A percentile compares a stretch with the other conserved stretches of the same genome.
Conservation (phyloP, 176 grass and related monocot genomes). For the Sorghum bicolor region Sorghum_bicolor_NCBIv3 NC_012874.2:69852001-69852500, state of each 20-base stretch:
- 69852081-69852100: constrained; percentile 25
- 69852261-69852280: no score
- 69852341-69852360: no score
- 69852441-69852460: background rate
- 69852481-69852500: background rate
- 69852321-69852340: no score
- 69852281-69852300: no score
- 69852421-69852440: background rate
- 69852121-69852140: background rate
- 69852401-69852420: no score
- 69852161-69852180: constrained; percentile 30
- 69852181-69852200: constrained; percentile 25
- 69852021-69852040: background rate
- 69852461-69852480: no score
- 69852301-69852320: no score
- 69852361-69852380: background rate
- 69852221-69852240: constrained; percentile 37
- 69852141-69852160: constrained; percentile 19
- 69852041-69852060: background rate
- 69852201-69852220: background rate
- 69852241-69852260: background rate
- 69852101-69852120: constrained; percentile 11
- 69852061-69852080: background rate
- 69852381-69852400: background rate
- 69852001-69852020: background rate